Base-by-base conservation (phyloP, 345 rosid genomes). In the Sisymbrium irio region DNA sequence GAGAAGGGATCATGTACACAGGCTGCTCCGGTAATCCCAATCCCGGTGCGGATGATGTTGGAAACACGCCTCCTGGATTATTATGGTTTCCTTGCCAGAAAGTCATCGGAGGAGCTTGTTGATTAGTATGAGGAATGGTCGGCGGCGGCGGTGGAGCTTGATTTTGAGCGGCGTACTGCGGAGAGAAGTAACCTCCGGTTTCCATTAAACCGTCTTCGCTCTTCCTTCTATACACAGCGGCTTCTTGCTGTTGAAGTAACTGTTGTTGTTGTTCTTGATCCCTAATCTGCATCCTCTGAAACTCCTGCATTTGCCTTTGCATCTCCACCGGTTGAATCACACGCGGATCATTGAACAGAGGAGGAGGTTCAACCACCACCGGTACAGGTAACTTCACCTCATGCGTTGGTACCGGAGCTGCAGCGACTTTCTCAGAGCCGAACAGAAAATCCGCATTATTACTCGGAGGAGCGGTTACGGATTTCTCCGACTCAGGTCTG, bases 271-370 rank as follows among this genome's bases (percentile, higher is more conserved):
- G 81, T 36, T 82, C 76, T 54, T 83, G 85, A 45, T 88, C 86
- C 56, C 88, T 82, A 39, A 90, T 82, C 4, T 90, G 98, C 82
- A 93, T 40, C 83, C 96, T 84, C 81, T 93, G 96, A 55, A 93
- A 68, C 39, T 93, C 85, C 62, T 86, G 93, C 56, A 88, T 14
- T 62, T 83, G 87, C 20, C 86, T 73, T 74, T 86, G 93, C 44
- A 84, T 69, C 14, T 86, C 89, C 40, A 62, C 72, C 15, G 74
- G 46, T 68, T 62, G 83, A 33, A 81, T 65, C 55, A 58, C 74
- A 32, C 65, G 78, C 71, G 76, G 78, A 20, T 82, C 82, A 41
- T 45, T 39, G 33, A 64, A 65, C 6, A 64, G 50, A 4, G 77
- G 50, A 4, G 77, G 77, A 17, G 62, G 55, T 3, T 50, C 82